Evolutionary conservation across 2,329 filamentous ascomycete species (phyloP), one percentile per base, ranked within the genome.

Genomic region (Colletotrichum godetiae): DNA sequence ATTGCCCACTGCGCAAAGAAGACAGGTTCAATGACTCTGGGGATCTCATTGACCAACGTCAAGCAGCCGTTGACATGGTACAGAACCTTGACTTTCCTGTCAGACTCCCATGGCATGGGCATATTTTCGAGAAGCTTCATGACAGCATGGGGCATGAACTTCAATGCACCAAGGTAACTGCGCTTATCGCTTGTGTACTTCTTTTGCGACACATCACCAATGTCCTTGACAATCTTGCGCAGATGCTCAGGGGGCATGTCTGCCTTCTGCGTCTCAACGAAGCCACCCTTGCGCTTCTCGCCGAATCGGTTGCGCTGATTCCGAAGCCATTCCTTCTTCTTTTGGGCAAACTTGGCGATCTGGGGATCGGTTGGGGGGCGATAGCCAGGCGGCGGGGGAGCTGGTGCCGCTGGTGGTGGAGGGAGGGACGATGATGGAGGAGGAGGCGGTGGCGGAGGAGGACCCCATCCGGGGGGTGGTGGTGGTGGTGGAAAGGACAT

Each of bases 101-200:
- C 92, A 70, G 95, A 97, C 85, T 99, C 97, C 97, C 97, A 99
- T 0, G 97, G 97, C 97, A 99, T 99, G 4, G 97, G 97, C 97
- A 99, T 99, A 79, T 99, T 99, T 86, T 99, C 97, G 69, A 99
- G 84, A 29, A 99, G 89, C 87, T 99, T 99, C 85, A 99, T 86
- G 12, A 99, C 97, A 6, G 97, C 97, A 81, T 99, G 97, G 1
- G 97, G 97, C 97, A 99, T 99, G 86, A 98, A 99, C 85, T 99
- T 99, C 75, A 99, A 86, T 42, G 97, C 97, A 75, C 97, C 97
- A 60, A 99, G 89, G 83, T 99, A 99, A 84, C 95, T 98, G 77
- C 97, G 91, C 89, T 99, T 99, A 86, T 99, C 97, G 80, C 93
- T 98, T 77, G 95, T 98, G 87, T 98, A 99, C 84, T 98, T 98